These are phyloP conservation scores for Penicillium chermesinum DNA, from an alignment of 495 filamentous ascomycete species.

Conservation along the genomic window DNA sequence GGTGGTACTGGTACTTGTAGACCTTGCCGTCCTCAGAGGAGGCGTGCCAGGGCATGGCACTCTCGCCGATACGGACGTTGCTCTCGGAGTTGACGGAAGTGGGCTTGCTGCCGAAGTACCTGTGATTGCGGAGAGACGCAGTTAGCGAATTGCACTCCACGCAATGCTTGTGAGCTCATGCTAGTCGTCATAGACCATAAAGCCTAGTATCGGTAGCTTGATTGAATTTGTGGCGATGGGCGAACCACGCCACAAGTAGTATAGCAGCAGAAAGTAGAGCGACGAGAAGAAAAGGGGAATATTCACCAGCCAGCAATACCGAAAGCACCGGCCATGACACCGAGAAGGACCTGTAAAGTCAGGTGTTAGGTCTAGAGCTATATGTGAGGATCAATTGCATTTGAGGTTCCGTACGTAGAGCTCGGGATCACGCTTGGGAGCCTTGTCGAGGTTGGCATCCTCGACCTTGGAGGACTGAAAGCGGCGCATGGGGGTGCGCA, in stretches of 20 bases:
- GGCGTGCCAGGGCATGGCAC: slow-evolving; percentile 86
- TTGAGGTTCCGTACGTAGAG: slow-evolving; percentile 58
- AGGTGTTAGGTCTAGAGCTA: slow-evolving; percentile 13
- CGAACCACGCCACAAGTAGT: not conserved
- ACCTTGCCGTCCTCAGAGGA: slow-evolving; percentile 47
- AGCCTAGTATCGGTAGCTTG: not conserved
- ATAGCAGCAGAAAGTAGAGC: not conserved
- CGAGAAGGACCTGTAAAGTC: slow-evolving; percentile 67
- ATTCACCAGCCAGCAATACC: slow-evolving; percentile 74
- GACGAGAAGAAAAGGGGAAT: slow-evolving; percentile 35
- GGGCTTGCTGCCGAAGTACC: slow-evolving; percentile 70
- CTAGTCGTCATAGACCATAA: not conserved
- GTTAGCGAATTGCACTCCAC: slow-evolving; percentile 12
- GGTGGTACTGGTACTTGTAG: slow-evolving; percentile 90
- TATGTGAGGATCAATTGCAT: slow-evolving; percentile 13
- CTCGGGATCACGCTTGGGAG: slow-evolving; percentile 72
- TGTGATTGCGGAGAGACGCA: slow-evolving; percentile 13
- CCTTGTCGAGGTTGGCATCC: slow-evolving; percentile 54
- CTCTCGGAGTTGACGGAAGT: slow-evolving; percentile 79
- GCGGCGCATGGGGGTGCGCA: slow-evolving; percentile 41
- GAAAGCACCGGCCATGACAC: slow-evolving; percentile 86
- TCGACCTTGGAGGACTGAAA: slow-evolving; percentile 43
- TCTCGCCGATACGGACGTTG: slow-evolving; percentile 63
- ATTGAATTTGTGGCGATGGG: not conserved
- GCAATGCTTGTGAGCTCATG: not conserved